phyloP scores from a whole-genome alignment of 2,329 filamentous ascomycete species.

The Ceratocystis colombiana region DNA sequence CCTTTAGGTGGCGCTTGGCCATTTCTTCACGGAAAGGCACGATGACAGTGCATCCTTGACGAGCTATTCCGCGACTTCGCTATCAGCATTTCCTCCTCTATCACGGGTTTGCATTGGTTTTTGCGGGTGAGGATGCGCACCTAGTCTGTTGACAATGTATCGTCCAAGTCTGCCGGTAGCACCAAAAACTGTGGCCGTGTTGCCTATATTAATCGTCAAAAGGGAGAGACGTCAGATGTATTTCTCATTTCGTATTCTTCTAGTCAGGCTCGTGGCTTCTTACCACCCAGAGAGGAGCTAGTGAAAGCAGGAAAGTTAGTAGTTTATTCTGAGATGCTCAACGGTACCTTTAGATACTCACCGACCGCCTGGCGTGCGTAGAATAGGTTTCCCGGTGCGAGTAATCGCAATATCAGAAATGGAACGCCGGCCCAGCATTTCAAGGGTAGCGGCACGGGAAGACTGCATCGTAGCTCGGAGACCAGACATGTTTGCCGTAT shows the following conservation, averaged over 20 bases:
- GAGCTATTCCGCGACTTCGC: constrained; percentile 45
- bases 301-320: constrained; percentile 33
- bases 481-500: constrained; percentile 42
- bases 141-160: constrained; percentile 94
- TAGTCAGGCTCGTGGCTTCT: constrained; percentile 25
- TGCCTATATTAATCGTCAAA: constrained; percentile 45
- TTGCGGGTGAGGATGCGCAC: constrained; percentile 35
- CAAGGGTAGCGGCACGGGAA: constrained; percentile 40
- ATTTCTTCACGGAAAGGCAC: constrained; percentile 94
- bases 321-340: constrained; percentile 15
- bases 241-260: not conserved
- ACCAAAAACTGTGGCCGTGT: constrained; percentile 95
- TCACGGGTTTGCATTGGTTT: constrained; percentile 7
- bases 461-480: constrained; percentile 47
- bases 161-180: constrained; percentile 90
- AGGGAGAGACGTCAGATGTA: not conserved
- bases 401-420: constrained; percentile 85
- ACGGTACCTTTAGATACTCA: constrained; percentile 39
- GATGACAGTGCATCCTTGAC: constrained; percentile 87
- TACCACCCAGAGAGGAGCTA: constrained; percentile 82
- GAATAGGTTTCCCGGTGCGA: constrained; percentile 88
- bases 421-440: constrained; percentile 41
- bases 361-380: constrained; percentile 83
- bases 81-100: constrained; percentile 12
- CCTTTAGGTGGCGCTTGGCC: constrained; percentile 92